Evolutionary conservation across 2,329 filamentous ascomycete species (phyloP).

Genomic region (Fusarium sp.): DNA sequence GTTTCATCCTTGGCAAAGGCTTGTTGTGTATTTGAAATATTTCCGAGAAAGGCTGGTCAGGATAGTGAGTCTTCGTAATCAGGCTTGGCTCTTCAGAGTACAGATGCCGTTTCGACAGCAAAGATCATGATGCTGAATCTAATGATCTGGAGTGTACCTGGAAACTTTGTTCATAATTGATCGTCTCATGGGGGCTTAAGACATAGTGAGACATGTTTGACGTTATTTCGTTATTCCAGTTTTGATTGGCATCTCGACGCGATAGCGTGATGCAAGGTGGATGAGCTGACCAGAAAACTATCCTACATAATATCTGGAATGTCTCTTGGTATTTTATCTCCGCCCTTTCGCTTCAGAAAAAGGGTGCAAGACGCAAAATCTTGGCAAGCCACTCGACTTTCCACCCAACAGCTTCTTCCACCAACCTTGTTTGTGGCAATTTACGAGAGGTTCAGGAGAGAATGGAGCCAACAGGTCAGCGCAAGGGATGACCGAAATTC

Average conservation of each 20-base stretch:
- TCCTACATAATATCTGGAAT: slow-evolving; percentile 5
- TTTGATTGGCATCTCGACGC: background rate
- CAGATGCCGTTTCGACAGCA: too few relatives aligned
- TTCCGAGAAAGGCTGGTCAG: background rate
- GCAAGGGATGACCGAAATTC: slow-evolving; percentile 24
- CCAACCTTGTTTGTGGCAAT: background rate
- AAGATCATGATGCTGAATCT: background rate
- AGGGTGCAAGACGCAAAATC: slow-evolving; percentile 2
- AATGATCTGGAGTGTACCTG: background rate
- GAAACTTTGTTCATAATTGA: background rate
- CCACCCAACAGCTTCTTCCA: background rate
- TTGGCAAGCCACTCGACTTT: slow-evolving; percentile 9
- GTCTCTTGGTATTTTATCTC: slow-evolving; percentile 11
- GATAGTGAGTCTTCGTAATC: background rate
- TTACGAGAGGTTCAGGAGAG: background rate
- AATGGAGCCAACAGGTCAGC: background rate
- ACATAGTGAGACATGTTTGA: background rate
- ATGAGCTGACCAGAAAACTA: background rate
- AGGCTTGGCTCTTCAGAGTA: background rate
- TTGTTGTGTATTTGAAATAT: background rate
- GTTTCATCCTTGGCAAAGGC: slow-evolving; percentile 5
- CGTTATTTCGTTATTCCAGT: background rate
- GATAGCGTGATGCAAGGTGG: background rate
- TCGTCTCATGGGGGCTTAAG: background rate
- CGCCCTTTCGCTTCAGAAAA: slow-evolving; percentile 6